Base-by-base conservation (phyloP, 2,329 filamentous ascomycete genomes). In the Sclerotinia minor region DNA sequence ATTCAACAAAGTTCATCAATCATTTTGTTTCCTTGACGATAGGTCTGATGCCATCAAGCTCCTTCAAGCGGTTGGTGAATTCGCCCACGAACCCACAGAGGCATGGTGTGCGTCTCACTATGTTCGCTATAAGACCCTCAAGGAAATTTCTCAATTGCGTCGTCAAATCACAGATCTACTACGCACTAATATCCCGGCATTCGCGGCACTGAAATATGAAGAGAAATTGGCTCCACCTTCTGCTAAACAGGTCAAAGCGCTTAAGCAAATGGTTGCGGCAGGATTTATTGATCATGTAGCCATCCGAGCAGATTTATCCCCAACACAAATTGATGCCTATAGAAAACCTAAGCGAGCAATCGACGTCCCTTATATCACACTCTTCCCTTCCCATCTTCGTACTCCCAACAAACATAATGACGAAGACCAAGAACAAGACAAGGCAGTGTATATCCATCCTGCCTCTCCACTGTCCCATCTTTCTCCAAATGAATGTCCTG, bases 281-380 rank as follows among this genome's bases (percentile, higher is more conserved):
- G 95, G 94, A 0, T 98, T 97, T 80, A 88, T 98, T 75, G 95
- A 99, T 79, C 91, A 97, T 73, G 86, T 99, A 52, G 95, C 95
- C 57, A 93, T 98, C 73, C 91, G 95, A 69, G 92, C 92, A 5
- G 94, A 99, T 78, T 82, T 92, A n/a, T 84, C 92, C 0, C 92
- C 92, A 0, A 84, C 84, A 17, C 91, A 92, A 0, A 88, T 89
- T 0, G 87, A 89, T 70, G 79, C 84, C 65, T 79, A 83, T 57
- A 84, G 89, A 24, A 92, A 91, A 70, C 92, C 94, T 0, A 88
- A 87, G 63, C 87, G 93, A n/a, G 91, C 94, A 1, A 96, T 95
- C 71, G 93, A 98, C 73, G 91, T 98, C 3, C 91, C 94, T 0
- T 99, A 98, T 76, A 79, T 96, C 8, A 93, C 95, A 0, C 87